Evolutionary conservation across 257 asterid genomes (phyloP).

Genomic region (Solanum virginianum): DNA sequence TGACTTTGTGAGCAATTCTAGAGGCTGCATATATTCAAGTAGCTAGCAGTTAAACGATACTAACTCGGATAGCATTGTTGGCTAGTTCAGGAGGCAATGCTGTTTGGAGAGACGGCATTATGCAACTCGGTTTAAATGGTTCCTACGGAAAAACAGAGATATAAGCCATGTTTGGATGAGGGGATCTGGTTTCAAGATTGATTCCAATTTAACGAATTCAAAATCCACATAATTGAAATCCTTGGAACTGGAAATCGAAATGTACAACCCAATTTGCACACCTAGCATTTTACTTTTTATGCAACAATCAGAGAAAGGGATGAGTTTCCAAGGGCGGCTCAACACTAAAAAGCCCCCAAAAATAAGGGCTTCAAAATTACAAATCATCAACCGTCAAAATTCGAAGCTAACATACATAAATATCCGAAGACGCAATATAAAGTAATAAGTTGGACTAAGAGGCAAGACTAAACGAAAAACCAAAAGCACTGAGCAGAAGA

Average conservation of each 20-base stretch:
- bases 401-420: too few relatives aligned
- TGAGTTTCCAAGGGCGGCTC: too few relatives aligned
- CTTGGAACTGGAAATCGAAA: not conserved
- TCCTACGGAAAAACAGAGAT: not conserved
- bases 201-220: not conserved
- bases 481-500: too few relatives aligned
- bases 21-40: not conserved
- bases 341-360: too few relatives aligned
- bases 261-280: not conserved
- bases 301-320: too few relatives aligned
- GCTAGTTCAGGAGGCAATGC: constrained; percentile 95
- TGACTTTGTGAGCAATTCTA: not conserved
- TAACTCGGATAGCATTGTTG: constrained; percentile 61
- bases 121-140: not conserved
- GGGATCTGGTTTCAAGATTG: not conserved
- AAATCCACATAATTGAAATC: not conserved
- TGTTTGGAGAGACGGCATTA: constrained; percentile 76
- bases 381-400: too few relatives aligned
- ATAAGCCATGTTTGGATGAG: not conserved
- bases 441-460: too few relatives aligned
- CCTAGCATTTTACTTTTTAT: not conserved
- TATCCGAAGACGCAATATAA: too few relatives aligned
- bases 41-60: not conserved
- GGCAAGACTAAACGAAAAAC: too few relatives aligned
- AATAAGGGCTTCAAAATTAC: too few relatives aligned